These are phyloP conservation scores for Mortierella sp. DNA, from an alignment of 371 early-diverging fungal genomes.

Conservation along the genomic window DNA sequence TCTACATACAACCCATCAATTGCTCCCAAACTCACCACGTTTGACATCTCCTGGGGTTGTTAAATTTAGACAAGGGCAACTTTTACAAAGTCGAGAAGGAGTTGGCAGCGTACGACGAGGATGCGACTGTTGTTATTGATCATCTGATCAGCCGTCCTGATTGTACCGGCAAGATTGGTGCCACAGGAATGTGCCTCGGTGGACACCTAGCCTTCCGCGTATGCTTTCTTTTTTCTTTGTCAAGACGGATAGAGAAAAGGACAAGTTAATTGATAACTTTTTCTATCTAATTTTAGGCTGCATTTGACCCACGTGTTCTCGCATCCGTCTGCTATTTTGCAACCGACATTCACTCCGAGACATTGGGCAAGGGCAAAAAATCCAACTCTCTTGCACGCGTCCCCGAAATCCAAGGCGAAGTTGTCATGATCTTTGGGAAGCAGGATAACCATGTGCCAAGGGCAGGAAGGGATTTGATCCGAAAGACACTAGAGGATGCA, in stretches of 20 bases:
- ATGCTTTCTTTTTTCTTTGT: constrained; percentile 11
- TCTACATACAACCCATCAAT: too few relatives aligned
- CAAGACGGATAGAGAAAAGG: too few relatives aligned
- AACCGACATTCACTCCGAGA: constrained; percentile 67
- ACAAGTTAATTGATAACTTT: not conserved
- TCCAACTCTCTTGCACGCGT: constrained; percentile 59
- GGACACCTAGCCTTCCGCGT: constrained; percentile 68
- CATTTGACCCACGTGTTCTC: constrained; percentile 63
- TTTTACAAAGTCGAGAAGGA: constrained; percentile 61
- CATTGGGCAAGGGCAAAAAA: constrained; percentile 59
- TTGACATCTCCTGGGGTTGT: not conserved
- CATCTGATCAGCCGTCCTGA: constrained; percentile 58
- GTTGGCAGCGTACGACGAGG: constrained; percentile 64
- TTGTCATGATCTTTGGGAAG: constrained; percentile 68
- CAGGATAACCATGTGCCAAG: constrained; percentile 70
- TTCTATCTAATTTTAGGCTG: constrained; percentile 34
- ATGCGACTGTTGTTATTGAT: constrained; percentile 63
- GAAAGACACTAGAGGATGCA: constrained; percentile 58
- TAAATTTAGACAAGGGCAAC: constrained; percentile 55
- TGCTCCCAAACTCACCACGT: too few relatives aligned
- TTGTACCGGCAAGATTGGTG: constrained; percentile 65
- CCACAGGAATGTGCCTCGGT: constrained; percentile 67
- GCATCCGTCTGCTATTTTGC: constrained; percentile 67
- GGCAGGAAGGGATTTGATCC: constrained; percentile 63
- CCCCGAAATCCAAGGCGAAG: constrained; percentile 64